Conservation (phyloP, 345 rosid species). For the Bruguiera parviflora region DNA sequence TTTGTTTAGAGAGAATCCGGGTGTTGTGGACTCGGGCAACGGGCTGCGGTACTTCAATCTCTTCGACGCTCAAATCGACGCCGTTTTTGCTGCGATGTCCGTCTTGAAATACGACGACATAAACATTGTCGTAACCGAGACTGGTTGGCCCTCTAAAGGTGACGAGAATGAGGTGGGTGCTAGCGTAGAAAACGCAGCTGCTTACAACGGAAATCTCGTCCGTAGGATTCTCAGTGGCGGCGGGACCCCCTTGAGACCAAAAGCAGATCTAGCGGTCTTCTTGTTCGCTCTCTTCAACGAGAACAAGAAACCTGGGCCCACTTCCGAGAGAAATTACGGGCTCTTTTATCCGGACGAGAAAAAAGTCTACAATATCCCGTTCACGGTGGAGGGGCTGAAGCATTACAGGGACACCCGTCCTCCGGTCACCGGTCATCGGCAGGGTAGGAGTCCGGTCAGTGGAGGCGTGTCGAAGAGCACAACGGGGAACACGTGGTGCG, state of each 20-base stretch:
- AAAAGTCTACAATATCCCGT: conserved; percentile 81
- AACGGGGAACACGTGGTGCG: conserved; percentile 77
- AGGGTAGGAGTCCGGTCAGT: conserved; percentile 3
- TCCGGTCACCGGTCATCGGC: conserved; percentile 6
- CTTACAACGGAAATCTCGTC: conserved; percentile 88
- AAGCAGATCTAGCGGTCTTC: conserved; percentile 82
- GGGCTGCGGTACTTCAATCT: conserved; percentile 74
- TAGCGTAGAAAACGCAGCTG: conserved; percentile 60
- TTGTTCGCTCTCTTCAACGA: conserved; percentile 93
- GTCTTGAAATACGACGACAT: conserved; percentile 73
- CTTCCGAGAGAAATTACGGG: conserved; percentile 89
- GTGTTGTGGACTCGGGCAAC: conserved; percentile 78
- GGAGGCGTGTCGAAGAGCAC: conserved; percentile 23
- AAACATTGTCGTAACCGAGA: conserved; percentile 68
- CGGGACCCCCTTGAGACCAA: conserved; percentile 78
- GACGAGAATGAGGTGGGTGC: conserved; percentile 82
- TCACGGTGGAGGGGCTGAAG: conserved; percentile 57
- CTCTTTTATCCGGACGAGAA: conserved; percentile 74
- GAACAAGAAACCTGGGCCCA: conserved; percentile 68
- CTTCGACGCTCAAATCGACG: conserved; percentile 95
- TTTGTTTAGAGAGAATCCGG: conserved; percentile 81
- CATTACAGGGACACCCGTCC: conserved; percentile 19
- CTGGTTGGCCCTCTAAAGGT: conserved; percentile 96
- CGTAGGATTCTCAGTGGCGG: conserved; percentile 75
- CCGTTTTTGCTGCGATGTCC: conserved; percentile 86